Percentiles rank a stretch among this genome's conserved stretches.
Conservation (phyloP, 495 filamentous ascomycete genomes). For the Mytilinidion resinicola region DNA sequence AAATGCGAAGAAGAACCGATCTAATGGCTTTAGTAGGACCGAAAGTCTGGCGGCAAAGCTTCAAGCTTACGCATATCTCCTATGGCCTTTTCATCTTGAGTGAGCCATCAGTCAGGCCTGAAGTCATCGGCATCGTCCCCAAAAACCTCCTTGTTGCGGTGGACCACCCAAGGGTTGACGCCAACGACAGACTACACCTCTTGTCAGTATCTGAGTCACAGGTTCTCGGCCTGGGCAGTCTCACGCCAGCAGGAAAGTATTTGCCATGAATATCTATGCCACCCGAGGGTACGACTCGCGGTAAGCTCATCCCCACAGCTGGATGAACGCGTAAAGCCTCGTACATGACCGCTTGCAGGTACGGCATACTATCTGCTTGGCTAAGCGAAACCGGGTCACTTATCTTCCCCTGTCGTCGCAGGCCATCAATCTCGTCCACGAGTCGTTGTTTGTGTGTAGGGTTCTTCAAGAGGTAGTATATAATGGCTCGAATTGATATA, state of each 20-base stretch:
- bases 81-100: too few species aligned
- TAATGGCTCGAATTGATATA: slow-evolving; percentile 5
- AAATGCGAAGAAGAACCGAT: too few species aligned
- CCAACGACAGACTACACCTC: too few species aligned
- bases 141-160: too few species aligned
- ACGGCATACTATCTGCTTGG: slow-evolving; percentile 10
- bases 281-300: slow-evolving; percentile 5
- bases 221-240: too few species aligned
- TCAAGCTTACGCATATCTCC: too few species aligned
- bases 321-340: slow-evolving; percentile 9
- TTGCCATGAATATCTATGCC: slow-evolving; percentile 4
- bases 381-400: slow-evolving; percentile 3
- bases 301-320: slow-evolving; percentile 9
- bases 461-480: slow-evolving; percentile 11
- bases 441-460: slow-evolving; percentile 7
- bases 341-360: slow-evolving; percentile 13
- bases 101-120: too few species aligned
- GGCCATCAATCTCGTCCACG: slow-evolving; percentile 4
- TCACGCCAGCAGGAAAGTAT: slow-evolving; percentile 2
- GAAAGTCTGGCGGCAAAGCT: too few species aligned
- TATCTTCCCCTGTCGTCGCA: not conserved
- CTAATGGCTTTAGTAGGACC: too few species aligned
- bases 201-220: too few species aligned
- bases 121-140: too few species aligned
- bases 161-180: too few species aligned